These are phyloP conservation scores for Rhodotorula diobovata DNA, from an alignment of 768 basidiomycete genomes.

Conservation along the genomic window DNA sequence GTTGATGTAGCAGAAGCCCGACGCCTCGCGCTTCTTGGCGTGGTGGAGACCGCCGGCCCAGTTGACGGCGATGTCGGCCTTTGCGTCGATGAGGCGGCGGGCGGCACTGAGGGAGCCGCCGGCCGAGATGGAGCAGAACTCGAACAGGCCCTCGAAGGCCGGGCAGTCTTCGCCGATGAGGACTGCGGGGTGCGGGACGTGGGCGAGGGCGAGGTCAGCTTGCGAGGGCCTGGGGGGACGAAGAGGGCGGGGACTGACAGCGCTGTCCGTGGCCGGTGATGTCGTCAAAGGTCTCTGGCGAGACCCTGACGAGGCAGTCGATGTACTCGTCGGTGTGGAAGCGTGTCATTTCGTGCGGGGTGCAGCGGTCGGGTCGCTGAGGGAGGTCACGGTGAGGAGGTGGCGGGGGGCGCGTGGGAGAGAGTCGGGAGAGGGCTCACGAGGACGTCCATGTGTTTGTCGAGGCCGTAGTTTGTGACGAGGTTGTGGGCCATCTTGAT, in stretches of 20 bases:
- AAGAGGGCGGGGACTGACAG: slow-evolving; percentile 56
- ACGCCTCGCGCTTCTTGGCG: slow-evolving; percentile 97
- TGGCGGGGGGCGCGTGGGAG: background rate
- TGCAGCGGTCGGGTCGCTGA: slow-evolving; percentile 66
- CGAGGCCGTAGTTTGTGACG: slow-evolving; percentile 82
- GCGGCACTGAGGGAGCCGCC: slow-evolving; percentile 94
- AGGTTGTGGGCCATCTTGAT: slow-evolving; percentile 92
- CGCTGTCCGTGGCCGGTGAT: slow-evolving; percentile 76
- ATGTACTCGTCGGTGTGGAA: slow-evolving; percentile 99
- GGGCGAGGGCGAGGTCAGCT: no score
- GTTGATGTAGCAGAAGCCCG: slow-evolving; percentile 98
- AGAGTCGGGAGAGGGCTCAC: slow-evolving; percentile 52
- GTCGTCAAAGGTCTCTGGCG: slow-evolving; percentile 83
- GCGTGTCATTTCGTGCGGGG: slow-evolving; percentile 72
- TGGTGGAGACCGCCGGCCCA: slow-evolving; percentile 99
- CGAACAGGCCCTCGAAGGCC: slow-evolving; percentile 90
- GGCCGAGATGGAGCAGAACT: slow-evolving; percentile 94
- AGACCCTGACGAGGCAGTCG: slow-evolving; percentile 79
- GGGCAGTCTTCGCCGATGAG: slow-evolving; percentile 89
- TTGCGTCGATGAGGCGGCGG: slow-evolving; percentile 68
- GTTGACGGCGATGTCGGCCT: slow-evolving; percentile 79
- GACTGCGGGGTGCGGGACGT: slow-evolving; percentile 46
- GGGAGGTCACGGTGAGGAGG: background rate
- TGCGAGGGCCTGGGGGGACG: background rate
- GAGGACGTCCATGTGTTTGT: slow-evolving; percentile 88